Percentiles rank a stretch among this genome's conserved stretches.
These are phyloP conservation scores for Ogataea glucozyma DNA, from an alignment of 805 yeast species.

Conservation along the genomic window DNA sequence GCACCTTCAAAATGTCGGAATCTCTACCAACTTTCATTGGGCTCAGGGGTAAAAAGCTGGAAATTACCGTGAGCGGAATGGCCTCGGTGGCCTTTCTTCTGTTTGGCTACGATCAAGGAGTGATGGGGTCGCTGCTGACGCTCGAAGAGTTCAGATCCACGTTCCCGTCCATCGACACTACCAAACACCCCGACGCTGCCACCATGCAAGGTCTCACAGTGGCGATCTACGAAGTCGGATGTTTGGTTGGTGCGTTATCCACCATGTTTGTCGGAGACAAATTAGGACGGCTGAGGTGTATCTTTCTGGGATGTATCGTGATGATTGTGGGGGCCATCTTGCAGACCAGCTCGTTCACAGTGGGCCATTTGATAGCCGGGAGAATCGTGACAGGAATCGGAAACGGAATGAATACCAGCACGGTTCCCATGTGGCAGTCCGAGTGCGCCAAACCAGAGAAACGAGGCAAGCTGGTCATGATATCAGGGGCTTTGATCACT, in stretches of 20 bases:
- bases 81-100: conserved; percentile 38
- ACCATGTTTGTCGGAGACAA: conserved; percentile 42
- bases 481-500: conserved; percentile 30
- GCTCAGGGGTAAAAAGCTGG: conserved; percentile 20
- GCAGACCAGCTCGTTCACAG: conserved; percentile 21
- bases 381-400: conserved; percentile 38
- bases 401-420: conserved; percentile 35
- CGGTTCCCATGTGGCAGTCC: conserved; percentile 37
- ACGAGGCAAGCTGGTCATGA: conserved; percentile 33
- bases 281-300: conserved; percentile 41
- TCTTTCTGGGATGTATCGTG: conserved; percentile 37
- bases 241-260: conserved; percentile 43
- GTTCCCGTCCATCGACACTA: conserved; percentile 26
- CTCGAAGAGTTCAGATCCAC: conserved; percentile 21
- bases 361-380: conserved; percentile 32
- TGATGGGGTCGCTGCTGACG: conserved; percentile 40
- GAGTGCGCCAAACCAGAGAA: conserved; percentile 34
- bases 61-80: conserved; percentile 17
- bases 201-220: conserved; percentile 50
- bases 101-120: conserved; percentile 55
- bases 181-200: conserved; percentile 27
- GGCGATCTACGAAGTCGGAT: conserved; percentile 50
- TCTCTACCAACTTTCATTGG: conserved; percentile 13
- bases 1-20: neutral
- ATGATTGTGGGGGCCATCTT: conserved; percentile 33